These are phyloP conservation scores for Dysphania ambrosioides DNA, from an alignment of 148 eudicot genomes.

Conservation along the genomic window DNA sequence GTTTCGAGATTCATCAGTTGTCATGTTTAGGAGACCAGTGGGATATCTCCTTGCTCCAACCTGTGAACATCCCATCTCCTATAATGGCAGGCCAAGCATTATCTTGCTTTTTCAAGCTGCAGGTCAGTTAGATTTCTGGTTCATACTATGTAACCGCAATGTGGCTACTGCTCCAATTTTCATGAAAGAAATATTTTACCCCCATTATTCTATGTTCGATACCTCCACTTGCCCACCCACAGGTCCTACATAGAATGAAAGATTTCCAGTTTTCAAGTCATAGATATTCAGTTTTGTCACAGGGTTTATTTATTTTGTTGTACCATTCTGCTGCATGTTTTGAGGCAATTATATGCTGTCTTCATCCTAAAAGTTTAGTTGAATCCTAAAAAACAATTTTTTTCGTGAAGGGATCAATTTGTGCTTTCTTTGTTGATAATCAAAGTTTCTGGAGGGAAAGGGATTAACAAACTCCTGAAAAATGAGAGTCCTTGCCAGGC, in stretches of 20 bases:
- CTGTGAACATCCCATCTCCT: slow-evolving; percentile 54
- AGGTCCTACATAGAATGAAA: not conserved
- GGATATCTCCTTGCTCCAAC: slow-evolving; percentile 71
- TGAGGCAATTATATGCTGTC: too few relatives aligned
- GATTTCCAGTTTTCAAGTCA: not conserved
- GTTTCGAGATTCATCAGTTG: slow-evolving; percentile 77
- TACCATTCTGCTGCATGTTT: not conserved
- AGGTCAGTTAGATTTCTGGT: slow-evolving; percentile 52
- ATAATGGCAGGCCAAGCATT: slow-evolving; percentile 79
- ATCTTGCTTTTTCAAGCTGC: slow-evolving; percentile 81
- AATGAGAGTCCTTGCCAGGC: too few relatives aligned
- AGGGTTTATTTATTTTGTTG: not conserved
- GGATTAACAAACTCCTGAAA: too few relatives aligned
- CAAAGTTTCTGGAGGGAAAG: too few relatives aligned
- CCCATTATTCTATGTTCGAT: too few relatives aligned
- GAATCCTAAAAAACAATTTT: not conserved
- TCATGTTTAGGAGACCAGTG: slow-evolving; percentile 73
- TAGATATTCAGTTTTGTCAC: not conserved
- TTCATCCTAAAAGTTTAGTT: not conserved
- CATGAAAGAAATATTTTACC: too few relatives aligned
- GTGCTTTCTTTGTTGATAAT: too few relatives aligned
- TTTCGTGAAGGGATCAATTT: not conserved
- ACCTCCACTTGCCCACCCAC: not conserved
- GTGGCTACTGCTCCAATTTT: not conserved
- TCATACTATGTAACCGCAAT: not conserved